Evolutionary conservation across 73 alveolate species (phyloP).

Genomic region (Symbiodinium pilosum): DNA sequence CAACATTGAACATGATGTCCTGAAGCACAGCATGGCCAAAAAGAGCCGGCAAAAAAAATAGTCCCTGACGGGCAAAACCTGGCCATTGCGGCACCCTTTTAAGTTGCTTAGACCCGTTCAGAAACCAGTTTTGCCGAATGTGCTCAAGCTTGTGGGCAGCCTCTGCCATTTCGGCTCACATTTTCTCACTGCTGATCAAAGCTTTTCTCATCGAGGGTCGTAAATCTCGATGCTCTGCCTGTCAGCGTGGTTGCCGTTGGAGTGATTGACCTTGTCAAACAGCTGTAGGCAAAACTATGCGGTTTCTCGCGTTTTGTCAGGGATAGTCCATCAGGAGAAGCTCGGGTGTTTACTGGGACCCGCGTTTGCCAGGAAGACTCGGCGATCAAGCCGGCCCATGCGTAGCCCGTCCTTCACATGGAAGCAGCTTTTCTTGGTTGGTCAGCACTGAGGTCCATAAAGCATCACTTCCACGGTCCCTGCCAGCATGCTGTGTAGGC

Average conservation of each 20-base stretch:
- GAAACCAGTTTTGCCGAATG: neutral
- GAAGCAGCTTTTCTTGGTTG: too few relatives aligned
- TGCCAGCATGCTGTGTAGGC: too few relatives aligned
- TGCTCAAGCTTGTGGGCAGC: too few relatives aligned
- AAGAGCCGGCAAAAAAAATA: too few relatives aligned
- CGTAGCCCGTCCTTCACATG: conserved; percentile 53
- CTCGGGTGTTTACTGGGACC: neutral
- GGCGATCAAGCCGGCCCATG: conserved; percentile 60
- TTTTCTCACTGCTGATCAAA: too few relatives aligned
- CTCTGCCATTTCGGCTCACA: too few relatives aligned
- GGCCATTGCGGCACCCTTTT: too few relatives aligned
- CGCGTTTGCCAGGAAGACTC: conserved; percentile 66
- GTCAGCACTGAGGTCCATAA: too few relatives aligned
- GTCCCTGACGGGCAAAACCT: too few relatives aligned
- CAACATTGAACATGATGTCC: conserved; percentile 87
- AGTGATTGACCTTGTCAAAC: conserved; percentile 75
- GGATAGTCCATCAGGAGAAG: neutral
- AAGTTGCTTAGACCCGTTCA: neutral
- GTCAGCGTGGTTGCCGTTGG: conserved; percentile 87
- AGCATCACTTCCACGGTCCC: too few relatives aligned
- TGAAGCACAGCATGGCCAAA: neutral
- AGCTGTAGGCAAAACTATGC: too few relatives aligned
- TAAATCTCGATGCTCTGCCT: conserved; percentile 59
- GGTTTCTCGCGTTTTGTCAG: too few relatives aligned
- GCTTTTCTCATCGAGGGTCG: neutral